phyloP scores from a whole-genome alignment of 257 asterid genomes.

The Primulina tabacum region DNA sequence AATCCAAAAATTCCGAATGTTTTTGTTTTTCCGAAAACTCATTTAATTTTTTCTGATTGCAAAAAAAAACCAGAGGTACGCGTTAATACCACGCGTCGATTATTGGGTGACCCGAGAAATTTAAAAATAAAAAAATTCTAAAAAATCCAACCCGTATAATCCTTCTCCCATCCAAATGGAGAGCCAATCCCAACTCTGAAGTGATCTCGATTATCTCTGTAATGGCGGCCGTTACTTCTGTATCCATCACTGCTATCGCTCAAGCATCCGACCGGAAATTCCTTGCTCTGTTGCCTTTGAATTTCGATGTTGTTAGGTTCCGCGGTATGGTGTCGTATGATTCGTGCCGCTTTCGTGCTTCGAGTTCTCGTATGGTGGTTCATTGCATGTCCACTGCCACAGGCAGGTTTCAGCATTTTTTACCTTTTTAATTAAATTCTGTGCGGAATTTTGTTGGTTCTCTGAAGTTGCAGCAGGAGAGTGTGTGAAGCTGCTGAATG shows the following conservation, averaged over 20 bases:
- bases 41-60: no score
- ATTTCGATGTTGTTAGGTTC: constrained; percentile 43
- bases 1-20: no score
- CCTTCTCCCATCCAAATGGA: not conserved
- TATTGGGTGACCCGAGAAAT: not conserved
- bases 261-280: constrained; percentile 47
- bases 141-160: not conserved
- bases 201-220: not conserved
- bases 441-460: not conserved
- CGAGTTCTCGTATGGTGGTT: constrained; percentile 44
- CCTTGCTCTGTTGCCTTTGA: constrained; percentile 9
- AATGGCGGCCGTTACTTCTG: constrained; percentile 60
- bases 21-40: no score
- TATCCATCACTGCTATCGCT: constrained; percentile 40
- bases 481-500: not conserved
- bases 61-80: not conserved
- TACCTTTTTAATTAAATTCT: not conserved
- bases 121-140: no score
- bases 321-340: constrained; percentile 32
- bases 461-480: not conserved
- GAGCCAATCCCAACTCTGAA: not conserved
- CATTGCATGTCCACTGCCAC: constrained; percentile 59
- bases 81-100: not conserved
- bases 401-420: constrained; percentile 39
- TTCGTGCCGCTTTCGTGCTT: constrained; percentile 37